Conservation (phyloP, 2,329 filamentous ascomycete species). For the Diaporthe humulicola region DNA sequence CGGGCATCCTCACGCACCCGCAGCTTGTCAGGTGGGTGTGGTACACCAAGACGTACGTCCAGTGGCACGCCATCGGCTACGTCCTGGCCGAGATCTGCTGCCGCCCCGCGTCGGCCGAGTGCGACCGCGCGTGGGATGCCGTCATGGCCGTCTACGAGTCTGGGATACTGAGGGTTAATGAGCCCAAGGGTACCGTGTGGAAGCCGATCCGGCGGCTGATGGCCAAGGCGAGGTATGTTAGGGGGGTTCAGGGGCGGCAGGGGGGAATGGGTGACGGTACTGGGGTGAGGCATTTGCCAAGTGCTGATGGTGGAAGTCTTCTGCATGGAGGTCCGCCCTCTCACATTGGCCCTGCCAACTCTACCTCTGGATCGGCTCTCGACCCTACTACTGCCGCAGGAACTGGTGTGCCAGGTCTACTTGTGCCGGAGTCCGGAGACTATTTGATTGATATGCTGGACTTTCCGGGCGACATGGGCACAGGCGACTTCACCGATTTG, state of each 20-base stretch:
- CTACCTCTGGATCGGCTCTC: not conserved
- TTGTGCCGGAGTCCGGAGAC: not conserved
- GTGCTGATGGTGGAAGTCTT: too few species aligned
- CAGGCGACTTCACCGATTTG: not conserved
- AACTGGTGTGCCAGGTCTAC: not conserved
- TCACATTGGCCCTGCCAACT: too few species aligned
- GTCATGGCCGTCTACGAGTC: conserved; percentile 44
- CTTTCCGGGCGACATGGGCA: not conserved
- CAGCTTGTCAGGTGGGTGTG: conserved; percentile 65
- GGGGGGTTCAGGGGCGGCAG: conserved; percentile 32
- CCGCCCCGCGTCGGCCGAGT: conserved; percentile 62
- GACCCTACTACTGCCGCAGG: not conserved
- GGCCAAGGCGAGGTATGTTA: conserved; percentile 39
- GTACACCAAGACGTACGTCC: conserved; percentile 65
- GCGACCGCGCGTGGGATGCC: conserved; percentile 64
- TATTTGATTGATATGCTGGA: conserved; percentile 2
- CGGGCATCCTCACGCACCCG: conserved; percentile 74
- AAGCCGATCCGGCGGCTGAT: conserved; percentile 36
- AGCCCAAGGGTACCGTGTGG: conserved; percentile 32
- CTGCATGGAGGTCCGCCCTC: not conserved
- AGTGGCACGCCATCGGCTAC: conserved; percentile 66
- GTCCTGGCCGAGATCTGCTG: conserved; percentile 60
- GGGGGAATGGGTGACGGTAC: rapidly evolving
- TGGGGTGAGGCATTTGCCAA: not conserved
- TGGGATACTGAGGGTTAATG: not conserved